Evolutionary conservation across 2,329 filamentous ascomycete species (phyloP).

Genomic region (Lachnellula occidentalis): DNA sequence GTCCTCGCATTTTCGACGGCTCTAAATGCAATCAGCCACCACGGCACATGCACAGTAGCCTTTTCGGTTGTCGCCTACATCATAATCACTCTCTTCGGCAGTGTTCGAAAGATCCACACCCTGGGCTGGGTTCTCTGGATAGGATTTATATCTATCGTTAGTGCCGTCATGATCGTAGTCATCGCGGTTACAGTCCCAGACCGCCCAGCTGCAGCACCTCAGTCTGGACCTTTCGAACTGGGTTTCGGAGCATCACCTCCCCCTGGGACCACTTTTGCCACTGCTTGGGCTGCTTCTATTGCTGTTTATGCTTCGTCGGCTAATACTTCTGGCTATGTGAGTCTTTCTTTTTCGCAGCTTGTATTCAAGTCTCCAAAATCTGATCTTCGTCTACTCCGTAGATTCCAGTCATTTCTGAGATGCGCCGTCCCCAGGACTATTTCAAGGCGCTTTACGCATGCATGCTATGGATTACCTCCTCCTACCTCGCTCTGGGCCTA

Average conservation of each 20-base stretch:
- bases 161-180: too few relatives aligned
- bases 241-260: slow-evolving; percentile 20
- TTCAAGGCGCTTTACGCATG: slow-evolving; percentile 5
- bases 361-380: slow-evolving; percentile 14
- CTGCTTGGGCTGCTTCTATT: neutral
- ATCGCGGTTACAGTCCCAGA: too few relatives aligned
- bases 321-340: slow-evolving; percentile 9
- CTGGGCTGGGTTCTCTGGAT: too few relatives aligned
- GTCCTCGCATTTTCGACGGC: too few relatives aligned
- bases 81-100: too few relatives aligned
- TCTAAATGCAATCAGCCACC: too few relatives aligned
- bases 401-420: slow-evolving; percentile 18
- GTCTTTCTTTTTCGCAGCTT: slow-evolving; percentile 29
- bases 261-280: slow-evolving; percentile 28
- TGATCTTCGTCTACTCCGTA: slow-evolving; percentile 28
- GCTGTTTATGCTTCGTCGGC: neutral
- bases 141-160: too few relatives aligned
- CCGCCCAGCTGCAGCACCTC: too few relatives aligned
- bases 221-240: neutral
- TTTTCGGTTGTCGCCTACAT: too few relatives aligned
- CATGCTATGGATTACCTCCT: slow-evolving; percentile 2
- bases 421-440: slow-evolving; percentile 7
- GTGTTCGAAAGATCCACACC: too few relatives aligned
- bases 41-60: too few relatives aligned
- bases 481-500: slow-evolving; percentile 4